phyloP scores from a whole-genome alignment of 371 early-diverging fungal genomes.

The Mortierella sp. region DNA sequence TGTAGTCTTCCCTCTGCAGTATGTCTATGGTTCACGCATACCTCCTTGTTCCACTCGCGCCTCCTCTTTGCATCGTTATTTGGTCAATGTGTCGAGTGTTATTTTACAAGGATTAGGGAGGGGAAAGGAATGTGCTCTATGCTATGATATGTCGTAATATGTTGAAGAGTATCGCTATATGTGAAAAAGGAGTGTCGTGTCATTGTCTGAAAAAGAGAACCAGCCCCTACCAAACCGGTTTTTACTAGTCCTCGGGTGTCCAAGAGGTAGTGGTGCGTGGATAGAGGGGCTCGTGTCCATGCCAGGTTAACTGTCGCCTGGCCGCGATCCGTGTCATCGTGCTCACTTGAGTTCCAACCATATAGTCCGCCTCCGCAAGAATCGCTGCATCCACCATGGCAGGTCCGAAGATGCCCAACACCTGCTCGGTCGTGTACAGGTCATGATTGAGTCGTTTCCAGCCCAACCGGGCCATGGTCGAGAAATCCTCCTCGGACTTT shows the following conservation, averaged over 20 bases:
- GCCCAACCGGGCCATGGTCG: slow-evolving; percentile 33
- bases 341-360: slow-evolving; percentile 39
- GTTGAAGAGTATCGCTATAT: background rate
- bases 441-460: slow-evolving; percentile 41
- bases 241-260: background rate
- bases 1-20: background rate
- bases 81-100: background rate
- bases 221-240: background rate
- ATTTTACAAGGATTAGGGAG: slow-evolving; percentile 1
- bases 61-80: background rate
- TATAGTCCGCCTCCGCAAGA: slow-evolving; percentile 36
- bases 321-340: slow-evolving; percentile 44
- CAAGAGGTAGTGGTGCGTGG: slow-evolving; percentile 37
- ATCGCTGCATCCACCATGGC: slow-evolving; percentile 48
- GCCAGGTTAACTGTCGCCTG: slow-evolving; percentile 37
- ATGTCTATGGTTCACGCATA: background rate
- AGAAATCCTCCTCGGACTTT: slow-evolving; percentile 27
- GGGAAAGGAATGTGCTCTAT: background rate
- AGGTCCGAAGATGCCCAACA: slow-evolving; percentile 44
- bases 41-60: background rate
- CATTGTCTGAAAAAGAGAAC: background rate
- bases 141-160: no score
- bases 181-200: background rate
- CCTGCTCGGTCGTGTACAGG: slow-evolving; percentile 30
- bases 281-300: slow-evolving; percentile 25